Base-by-base conservation (phyloP, 768 basidiomycete genomes). In the Pulveroboletus sp. region DNA sequence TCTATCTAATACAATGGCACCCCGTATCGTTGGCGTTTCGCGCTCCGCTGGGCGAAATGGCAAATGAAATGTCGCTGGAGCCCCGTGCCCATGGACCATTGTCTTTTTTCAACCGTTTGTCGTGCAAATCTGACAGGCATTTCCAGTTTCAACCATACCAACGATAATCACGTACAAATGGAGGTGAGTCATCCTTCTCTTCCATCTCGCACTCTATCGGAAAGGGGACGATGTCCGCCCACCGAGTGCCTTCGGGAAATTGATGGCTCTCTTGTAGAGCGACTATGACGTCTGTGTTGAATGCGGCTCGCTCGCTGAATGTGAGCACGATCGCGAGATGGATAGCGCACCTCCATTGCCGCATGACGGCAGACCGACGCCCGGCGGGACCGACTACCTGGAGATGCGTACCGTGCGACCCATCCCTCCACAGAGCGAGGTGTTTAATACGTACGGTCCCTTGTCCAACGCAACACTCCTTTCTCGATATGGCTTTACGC, bases 361-460 rank as follows among this genome's bases (percentile, higher is more conserved):
- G 14, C 62, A 56, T 27, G 49, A 53, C 21, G 44, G 38, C n/a
- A 20, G 47, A 19, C 44, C 46, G 29, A 56, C 59, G 11, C 21
- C 35, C 10, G 27, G 27, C 45, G 45, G 40, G 38, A 74, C 75
- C 50, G 59, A 70, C 39, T 73, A 61, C 58, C 81, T 78, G 55
- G 87, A 90, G 47, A 89, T 92, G 81, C 81, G 87, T 4, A 71
- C 80, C 1, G 79, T 82, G 51, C 62, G 66, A 13, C 54, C 67
- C n/a, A 74, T 90, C 35, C 65, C 69, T 8, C 70, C 79, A 0
- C 66, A 68, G 34, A 69, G 71, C 10, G 81, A 91, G 49, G 71
- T 89, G 19, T 90, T 81, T 73, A 92, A 92, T 64, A 85, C 85
- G 1, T 92, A 91, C 60, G 82, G 84, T n/a, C 67, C 70, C 4